Evolutionary conservation across 2,329 filamentous ascomycete species (phyloP).

Genomic region (Xylaria digitata): DNA sequence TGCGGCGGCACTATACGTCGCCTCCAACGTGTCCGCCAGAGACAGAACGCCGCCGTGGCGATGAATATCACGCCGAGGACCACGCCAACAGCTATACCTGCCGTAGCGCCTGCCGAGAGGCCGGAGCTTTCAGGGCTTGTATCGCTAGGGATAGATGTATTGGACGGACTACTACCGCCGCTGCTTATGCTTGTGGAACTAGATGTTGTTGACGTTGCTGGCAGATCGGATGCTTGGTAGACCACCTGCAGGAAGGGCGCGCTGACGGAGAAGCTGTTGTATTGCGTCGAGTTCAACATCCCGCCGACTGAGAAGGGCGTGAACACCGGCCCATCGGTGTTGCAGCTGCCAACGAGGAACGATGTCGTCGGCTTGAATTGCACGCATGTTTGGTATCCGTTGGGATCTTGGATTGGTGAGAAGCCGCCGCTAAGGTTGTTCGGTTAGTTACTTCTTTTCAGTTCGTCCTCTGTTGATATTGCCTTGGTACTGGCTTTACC

Average conservation of each 20-base stretch:
- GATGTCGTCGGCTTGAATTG: conserved; percentile 30
- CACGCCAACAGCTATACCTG: conserved; percentile 25
- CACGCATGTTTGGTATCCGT: conserved; percentile 28
- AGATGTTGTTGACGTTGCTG: background rate
- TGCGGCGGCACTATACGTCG: no score
- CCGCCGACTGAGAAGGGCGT: conserved; percentile 29
- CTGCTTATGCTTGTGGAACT: background rate
- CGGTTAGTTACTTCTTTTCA: conserved; percentile 5
- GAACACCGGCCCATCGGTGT: conserved; percentile 18
- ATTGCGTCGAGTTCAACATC: conserved; percentile 5
- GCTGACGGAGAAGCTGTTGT: conserved; percentile 26
- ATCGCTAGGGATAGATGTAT: background rate
- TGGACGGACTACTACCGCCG: background rate
- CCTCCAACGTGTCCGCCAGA: conserved; percentile 15
- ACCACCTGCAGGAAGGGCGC: conserved; percentile 32
- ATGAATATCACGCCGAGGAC: conserved; percentile 13
- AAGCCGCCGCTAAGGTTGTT: conserved; percentile 25
- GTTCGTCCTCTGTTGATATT: background rate
- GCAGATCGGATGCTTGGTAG: conserved; percentile 28
- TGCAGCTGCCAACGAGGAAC: conserved; percentile 34
- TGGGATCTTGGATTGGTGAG: conserved; percentile 5
- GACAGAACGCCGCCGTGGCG: conserved; percentile 20
- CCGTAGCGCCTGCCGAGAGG: conserved; percentile 17
- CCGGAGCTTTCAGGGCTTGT: background rate
- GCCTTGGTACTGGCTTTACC: background rate